These are phyloP conservation scores for Orbilia ellipsospora DNA, from an alignment of 2,329 filamentous ascomycete species.

Conservation along the genomic window DNA sequence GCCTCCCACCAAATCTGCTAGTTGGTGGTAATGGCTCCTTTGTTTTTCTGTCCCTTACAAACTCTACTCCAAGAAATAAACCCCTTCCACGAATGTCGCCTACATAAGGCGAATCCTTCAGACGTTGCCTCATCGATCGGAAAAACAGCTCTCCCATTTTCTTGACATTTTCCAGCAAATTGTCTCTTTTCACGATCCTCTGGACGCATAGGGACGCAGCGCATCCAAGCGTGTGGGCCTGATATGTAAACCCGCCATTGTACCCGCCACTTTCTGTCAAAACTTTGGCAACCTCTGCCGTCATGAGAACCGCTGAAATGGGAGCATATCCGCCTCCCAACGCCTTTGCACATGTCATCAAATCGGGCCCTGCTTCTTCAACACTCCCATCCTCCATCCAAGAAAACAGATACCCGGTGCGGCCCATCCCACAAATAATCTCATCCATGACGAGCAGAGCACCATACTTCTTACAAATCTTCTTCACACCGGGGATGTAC, in stretches of 20 bases:
- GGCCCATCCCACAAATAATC: slow-evolving; percentile 76
- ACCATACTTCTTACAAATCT: slow-evolving; percentile 76
- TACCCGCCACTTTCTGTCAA: slow-evolving; percentile 61
- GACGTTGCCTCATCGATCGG: slow-evolving; percentile 63
- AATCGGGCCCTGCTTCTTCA: slow-evolving; percentile 66
- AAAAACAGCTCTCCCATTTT: slow-evolving; percentile 68
- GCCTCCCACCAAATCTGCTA: slow-evolving; percentile 28
- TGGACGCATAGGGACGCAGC: slow-evolving; percentile 73
- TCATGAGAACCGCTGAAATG: slow-evolving; percentile 71
- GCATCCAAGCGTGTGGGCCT: slow-evolving; percentile 71
- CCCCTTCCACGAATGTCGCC: slow-evolving; percentile 73
- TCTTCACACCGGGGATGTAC: slow-evolving; percentile 76
- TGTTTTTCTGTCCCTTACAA: slow-evolving; percentile 67
- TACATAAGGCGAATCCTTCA: slow-evolving; percentile 67
- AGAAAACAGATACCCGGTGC: slow-evolving; percentile 71
- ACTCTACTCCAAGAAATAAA: slow-evolving; percentile 70
- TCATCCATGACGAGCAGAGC: slow-evolving; percentile 83
- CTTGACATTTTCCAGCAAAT: slow-evolving; percentile 70
- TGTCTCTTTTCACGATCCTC: slow-evolving; percentile 69
- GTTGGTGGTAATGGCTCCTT: slow-evolving; percentile 65
- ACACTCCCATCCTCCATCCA: slow-evolving; percentile 71
- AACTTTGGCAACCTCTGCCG: slow-evolving; percentile 66
- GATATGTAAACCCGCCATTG: slow-evolving; percentile 72
- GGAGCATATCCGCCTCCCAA: slow-evolving; percentile 73
- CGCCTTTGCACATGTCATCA: slow-evolving; percentile 75